Evolutionary conservation across 2,329 filamentous ascomycete genomes (phyloP).

Genomic region (Colletotrichum eleusines): DNA sequence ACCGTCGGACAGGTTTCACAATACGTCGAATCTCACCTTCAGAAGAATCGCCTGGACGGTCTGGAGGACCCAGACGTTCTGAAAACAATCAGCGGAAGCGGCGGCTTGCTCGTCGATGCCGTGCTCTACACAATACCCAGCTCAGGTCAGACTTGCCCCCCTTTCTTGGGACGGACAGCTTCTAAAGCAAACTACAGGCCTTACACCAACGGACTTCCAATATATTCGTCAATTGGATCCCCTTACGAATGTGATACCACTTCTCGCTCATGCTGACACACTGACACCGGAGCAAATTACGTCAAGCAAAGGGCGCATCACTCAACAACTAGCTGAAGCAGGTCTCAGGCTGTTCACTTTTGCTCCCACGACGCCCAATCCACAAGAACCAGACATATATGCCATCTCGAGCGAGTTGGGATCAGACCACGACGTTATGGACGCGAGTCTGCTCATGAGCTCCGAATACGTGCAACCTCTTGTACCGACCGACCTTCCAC

Average conservation of each 20-base stretch:
- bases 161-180: constrained; percentile 52
- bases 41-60: constrained; percentile 69
- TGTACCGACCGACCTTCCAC: constrained; percentile 77
- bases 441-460: constrained; percentile 93
- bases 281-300: constrained; percentile 69
- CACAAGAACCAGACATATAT: constrained; percentile 65
- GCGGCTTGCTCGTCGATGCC: constrained; percentile 85
- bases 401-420: constrained; percentile 81
- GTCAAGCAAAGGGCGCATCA: constrained; percentile 70
- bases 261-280: constrained; percentile 83
- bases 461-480: constrained; percentile 89
- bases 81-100: constrained; percentile 82
- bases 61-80: constrained; percentile 81
- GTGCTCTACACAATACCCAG: constrained; percentile 85
- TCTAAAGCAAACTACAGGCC: constrained; percentile 55
- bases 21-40: constrained; percentile 80
- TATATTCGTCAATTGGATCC: constrained; percentile 77
- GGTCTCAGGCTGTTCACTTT: constrained; percentile 78
- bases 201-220: constrained; percentile 67
- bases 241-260: constrained; percentile 86
- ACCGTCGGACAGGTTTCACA: constrained; percentile 71
- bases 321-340: constrained; percentile 66
- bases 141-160: constrained; percentile 63
- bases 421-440: constrained; percentile 85
- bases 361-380: constrained; percentile 52